phyloP scores from a whole-genome alignment of 495 filamentous ascomycete species.

The Aspergillus coremiiformis region DNA sequence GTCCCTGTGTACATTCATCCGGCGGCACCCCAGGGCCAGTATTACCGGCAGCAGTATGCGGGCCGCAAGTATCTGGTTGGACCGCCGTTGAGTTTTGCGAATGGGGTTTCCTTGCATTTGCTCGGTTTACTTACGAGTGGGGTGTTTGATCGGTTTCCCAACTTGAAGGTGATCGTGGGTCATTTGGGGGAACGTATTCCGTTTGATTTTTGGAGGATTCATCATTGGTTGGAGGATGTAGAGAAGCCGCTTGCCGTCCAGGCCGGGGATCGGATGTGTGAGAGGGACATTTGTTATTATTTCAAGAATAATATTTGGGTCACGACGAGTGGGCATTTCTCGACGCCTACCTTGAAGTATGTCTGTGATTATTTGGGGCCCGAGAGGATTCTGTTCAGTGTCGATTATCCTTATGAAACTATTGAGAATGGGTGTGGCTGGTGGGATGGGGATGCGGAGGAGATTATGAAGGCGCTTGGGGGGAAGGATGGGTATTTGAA shows the following conservation, averaged over 20 bases:
- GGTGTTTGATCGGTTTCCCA: conserved; percentile 33
- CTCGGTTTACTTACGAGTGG: conserved; percentile 37
- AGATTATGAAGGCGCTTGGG: conserved; percentile 14
- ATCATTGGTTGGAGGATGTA: conserved; percentile 42
- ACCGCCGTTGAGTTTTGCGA: conserved; percentile 29
- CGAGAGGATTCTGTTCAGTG: conserved; percentile 21
- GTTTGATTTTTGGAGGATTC: conserved; percentile 46
- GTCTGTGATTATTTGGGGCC: conserved; percentile 17
- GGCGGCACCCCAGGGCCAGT: conserved; percentile 7
- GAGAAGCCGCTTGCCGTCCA: conserved; percentile 21
- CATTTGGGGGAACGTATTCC: conserved; percentile 53
- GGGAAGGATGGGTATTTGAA: conserved; percentile 20
- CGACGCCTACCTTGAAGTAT: conserved; percentile 33
- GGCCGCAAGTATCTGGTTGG: conserved; percentile 22
- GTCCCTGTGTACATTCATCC: conserved; percentile 54
- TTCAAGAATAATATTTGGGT: conserved; percentile 46
- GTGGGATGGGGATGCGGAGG: conserved; percentile 25
- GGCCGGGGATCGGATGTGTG: conserved; percentile 14
- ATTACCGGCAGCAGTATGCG: conserved; percentile 1
- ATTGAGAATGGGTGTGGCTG: conserved; percentile 35
- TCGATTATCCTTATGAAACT: conserved; percentile 29
- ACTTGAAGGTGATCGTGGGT: conserved; percentile 48
- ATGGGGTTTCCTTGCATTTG: conserved; percentile 30
- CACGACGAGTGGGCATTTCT: conserved; percentile 49
- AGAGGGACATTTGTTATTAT: conserved; percentile 38